Percentiles rank a stretch among this genome's conserved stretches.
Evolutionary conservation across 2,329 filamentous ascomycete genomes (phyloP).

Genomic region (Cucurbitaria berberidis): DNA sequence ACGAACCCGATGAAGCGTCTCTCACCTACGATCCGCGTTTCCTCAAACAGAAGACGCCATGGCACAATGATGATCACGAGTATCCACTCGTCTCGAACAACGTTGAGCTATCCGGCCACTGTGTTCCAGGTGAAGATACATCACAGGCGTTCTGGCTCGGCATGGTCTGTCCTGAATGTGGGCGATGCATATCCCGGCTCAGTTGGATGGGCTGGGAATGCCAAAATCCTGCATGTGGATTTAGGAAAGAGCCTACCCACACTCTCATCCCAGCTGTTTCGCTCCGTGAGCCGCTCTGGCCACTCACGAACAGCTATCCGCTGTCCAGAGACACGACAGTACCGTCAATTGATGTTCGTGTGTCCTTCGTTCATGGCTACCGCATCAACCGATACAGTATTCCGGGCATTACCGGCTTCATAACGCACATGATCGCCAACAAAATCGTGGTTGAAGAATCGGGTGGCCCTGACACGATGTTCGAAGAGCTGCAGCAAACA

Average conservation of each 20-base stretch:
- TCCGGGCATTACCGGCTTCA: conserved; percentile 52
- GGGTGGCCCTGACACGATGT: conserved; percentile 68
- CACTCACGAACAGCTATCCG: conserved; percentile 43
- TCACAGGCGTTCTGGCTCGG: conserved; percentile 64
- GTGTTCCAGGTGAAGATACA: conserved; percentile 54
- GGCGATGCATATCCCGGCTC: conserved; percentile 65
- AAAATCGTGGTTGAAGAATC: conserved; percentile 56
- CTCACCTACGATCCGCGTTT: conserved; percentile 65
- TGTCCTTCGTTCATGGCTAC: conserved; percentile 49
- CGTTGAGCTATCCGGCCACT: conserved; percentile 41
- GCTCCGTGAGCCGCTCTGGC: conserved; percentile 46
- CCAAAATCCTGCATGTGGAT: conserved; percentile 58
- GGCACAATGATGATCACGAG: conserved; percentile 47
- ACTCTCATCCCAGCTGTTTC: conserved; percentile 34
- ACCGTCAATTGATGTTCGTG: conserved; percentile 38
- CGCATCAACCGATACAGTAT: conserved; percentile 56
- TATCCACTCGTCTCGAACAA: conserved; percentile 42
- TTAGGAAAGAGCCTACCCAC: conserved; percentile 47
- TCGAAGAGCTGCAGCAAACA: conserved; percentile 53
- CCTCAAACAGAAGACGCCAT: conserved; percentile 59
- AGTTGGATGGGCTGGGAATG: conserved; percentile 70
- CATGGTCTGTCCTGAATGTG: conserved; percentile 70
- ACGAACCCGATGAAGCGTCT: conserved; percentile 37
- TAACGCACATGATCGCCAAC: conserved; percentile 65
- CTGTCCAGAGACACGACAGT: conserved; percentile 38